phyloP scores from a whole-genome alignment of 495 filamentous ascomycete genomes.

The Podospora conica region DNA sequence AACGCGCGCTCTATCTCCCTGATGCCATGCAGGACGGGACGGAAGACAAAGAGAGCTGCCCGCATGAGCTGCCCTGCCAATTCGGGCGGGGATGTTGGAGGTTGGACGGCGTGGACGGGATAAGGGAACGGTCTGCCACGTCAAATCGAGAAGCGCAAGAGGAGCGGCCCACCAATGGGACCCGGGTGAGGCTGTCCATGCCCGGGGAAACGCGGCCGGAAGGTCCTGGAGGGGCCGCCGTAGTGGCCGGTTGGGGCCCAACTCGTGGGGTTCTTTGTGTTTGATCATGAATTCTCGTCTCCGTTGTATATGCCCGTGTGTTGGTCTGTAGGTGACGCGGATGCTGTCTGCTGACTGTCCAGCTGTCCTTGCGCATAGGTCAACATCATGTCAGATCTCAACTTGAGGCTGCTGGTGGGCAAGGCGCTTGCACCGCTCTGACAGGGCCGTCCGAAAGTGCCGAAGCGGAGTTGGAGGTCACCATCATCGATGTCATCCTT shows the following conservation, averaged over 20 bases:
- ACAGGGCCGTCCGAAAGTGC: not conserved
- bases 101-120: not conserved
- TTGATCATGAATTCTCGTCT: not conserved
- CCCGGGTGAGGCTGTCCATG: slow-evolving; percentile 2
- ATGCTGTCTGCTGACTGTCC: too few relatives aligned
- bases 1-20: not conserved
- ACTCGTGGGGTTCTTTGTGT: not conserved
- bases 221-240: not conserved
- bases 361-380: too few relatives aligned
- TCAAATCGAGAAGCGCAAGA: slow-evolving; percentile 4
- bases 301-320: not conserved
- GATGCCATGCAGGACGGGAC: not conserved
- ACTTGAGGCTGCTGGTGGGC: not conserved
- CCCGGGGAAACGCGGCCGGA: not conserved
- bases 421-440: not conserved
- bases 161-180: slow-evolving; percentile 6
- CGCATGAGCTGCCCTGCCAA: not conserved
- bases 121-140: not conserved
- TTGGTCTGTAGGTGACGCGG: too few relatives aligned
- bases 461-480: too few relatives aligned
- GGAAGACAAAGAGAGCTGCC: not conserved
- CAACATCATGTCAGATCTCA: slow-evolving; percentile 6
- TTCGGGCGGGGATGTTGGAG: not conserved
- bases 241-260: not conserved
- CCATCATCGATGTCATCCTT: too few relatives aligned